Base-by-base conservation (phyloP, 2,329 filamentous ascomycete genomes). In the Huntiella moniliformis region DNA sequence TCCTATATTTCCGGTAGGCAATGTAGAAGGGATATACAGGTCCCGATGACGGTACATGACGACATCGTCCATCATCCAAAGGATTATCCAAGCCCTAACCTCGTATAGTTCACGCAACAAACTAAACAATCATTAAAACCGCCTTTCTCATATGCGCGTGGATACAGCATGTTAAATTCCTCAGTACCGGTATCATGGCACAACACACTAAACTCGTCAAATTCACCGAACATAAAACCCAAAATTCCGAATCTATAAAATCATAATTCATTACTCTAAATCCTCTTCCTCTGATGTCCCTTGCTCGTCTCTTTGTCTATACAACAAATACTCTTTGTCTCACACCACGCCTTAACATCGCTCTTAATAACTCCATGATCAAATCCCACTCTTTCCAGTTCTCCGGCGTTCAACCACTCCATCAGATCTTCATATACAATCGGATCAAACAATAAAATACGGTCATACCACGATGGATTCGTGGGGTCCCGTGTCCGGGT, bases 381-480 rank as follows among this genome's bases (percentile, higher is more conserved):
- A 54, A 73, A 80, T 0, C 75, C 75, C 0, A 75, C 70, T 3
- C 66, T 64, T 10, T 67, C 68, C 38, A 87, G 61, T 17, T 75
- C 73, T 10, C 79, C 79, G 3, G 70, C 70, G 53, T 94, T 95
- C 12, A 96, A 62, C 82, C 86, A 96, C 0, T 65, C 62, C 0
- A 87, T 73, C 11, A 98, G 65, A 52, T 95, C 86, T 60, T 96
- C 88, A 0, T 95, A 61, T 1, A 91, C 70, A 38, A 98, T 80
- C 0, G 88, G 85, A 55, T 96, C 87, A 57, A 92, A 96, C 58
- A 96, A 74, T 4, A 96, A 66, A 40, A 98, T 95, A 62, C 86
- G 92, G 61, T 96, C 85, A 54, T 92, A 70, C 83, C 87, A 96
- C 2, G 74, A 85, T 11, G 74, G 75, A 2, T 68, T 57, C 5